Percentiles rank a stretch among this genome's conserved stretches.
Conservation (phyloP, 352 stramenopile species). For the Blastocystis sp. region DNA sequence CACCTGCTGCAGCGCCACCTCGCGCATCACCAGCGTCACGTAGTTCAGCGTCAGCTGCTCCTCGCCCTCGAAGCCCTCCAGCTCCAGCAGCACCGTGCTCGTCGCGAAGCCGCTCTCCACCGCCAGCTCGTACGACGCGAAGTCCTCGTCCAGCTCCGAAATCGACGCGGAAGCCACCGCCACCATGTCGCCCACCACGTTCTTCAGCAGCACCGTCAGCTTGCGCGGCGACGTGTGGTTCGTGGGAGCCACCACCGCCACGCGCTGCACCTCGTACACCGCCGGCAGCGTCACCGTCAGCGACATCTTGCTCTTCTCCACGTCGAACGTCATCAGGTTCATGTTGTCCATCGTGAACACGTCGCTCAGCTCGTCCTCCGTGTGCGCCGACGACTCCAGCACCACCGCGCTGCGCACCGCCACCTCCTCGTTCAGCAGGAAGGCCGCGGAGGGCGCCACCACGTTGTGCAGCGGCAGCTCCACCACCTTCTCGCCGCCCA, state of each 20-base stretch:
- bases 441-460: not conserved
- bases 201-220: slow-evolving; percentile 5
- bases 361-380: slow-evolving; percentile 7
- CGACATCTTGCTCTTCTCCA: not conserved
- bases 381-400: slow-evolving; percentile 6
- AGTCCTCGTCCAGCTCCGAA: not conserved
- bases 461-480: slow-evolving; percentile 44
- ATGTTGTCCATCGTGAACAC: slow-evolving; percentile 20
- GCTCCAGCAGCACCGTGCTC: not conserved
- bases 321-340: slow-evolving; percentile 30
- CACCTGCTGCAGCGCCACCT: slow-evolving; percentile 39
- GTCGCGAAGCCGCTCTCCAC: not conserved
- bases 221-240: slow-evolving; percentile 7
- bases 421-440: not conserved
- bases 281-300: not conserved
- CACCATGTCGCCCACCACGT: not conserved
- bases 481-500: not conserved
- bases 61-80: slow-evolving; percentile 28
- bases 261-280: not conserved
- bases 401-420: slow-evolving; percentile 3
- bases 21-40: slow-evolving; percentile 19
- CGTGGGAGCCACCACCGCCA: not conserved
- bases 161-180: not conserved
- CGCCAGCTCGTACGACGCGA: slow-evolving; percentile 11
- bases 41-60: slow-evolving; percentile 12